Evolutionary conservation across 78 protist species (phyloP), one percentile per base, ranked within the genome.

Genomic region (Tieghemostelium lacteum): DNA sequence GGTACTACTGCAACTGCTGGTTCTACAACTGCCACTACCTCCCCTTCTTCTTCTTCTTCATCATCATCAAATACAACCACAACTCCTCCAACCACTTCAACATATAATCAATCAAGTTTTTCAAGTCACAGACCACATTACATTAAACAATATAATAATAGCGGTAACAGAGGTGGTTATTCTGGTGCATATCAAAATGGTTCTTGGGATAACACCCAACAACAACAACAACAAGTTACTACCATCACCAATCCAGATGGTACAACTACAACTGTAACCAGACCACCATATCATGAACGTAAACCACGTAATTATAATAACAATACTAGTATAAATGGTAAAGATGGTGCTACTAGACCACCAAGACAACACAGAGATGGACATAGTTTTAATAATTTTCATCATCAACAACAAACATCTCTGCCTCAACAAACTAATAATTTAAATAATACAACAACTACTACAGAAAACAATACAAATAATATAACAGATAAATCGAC

Each of bases 321-420:
- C n/a, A n/a, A n/a, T n/a, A n/a, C n/a, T n/a, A n/a, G 63, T n/a
- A 29, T 52, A 71, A 19, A 29, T 45, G 22, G 29, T 24, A 60
- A 74, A 8, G 75, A 69, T 55, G 40, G 31, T 20, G 16, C 88
- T n/a, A 16, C 69, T 20, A 73, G 91, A 57, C 80, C 91, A 69
- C 88, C 75, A 42, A 78, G 88, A 78, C 86, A 33, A 64, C 17
- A 64, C 14, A 71, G 88, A n/a, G 88, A 66, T 50, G n/a, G 37
- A n/a, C n/a, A 63, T 31, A 64, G 66, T 33, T 40, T 29, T 33
- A 33, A 33, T 36, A 76, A 33, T 50, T 49, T 45, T 7, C 29
- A 40, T 22, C 20, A 40, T 2, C 75, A 63, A 36, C 72, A 60
- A 49, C 64, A 42, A 54, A 16, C 65, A 63, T 54, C 28, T 29